A percentile compares a stretch with the other conserved stretches of the same genome.
phyloP scores from a whole-genome alignment of 1,284 basidiomycete species.

The Ustilago loliicola region DNA sequence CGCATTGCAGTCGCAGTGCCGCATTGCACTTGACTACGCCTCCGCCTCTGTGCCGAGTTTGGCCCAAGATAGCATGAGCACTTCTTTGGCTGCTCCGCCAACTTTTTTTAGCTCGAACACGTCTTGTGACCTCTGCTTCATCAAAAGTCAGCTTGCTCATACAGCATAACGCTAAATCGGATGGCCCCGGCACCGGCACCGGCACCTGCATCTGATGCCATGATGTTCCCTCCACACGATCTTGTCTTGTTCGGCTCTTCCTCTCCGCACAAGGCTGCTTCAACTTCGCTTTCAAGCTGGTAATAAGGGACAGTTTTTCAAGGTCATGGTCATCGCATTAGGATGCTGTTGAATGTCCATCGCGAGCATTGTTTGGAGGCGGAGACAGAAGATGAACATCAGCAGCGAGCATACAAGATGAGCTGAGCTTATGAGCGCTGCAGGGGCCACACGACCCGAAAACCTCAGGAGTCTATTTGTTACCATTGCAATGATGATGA shows the following conservation, averaged over 20 bases:
- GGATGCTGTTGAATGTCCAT: too few relatives aligned
- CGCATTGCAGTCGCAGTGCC: background rate
- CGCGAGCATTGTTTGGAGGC: background rate
- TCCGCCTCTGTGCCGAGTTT: background rate
- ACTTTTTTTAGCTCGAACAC: conserved; percentile 1
- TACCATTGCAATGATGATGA: conserved; percentile 8
- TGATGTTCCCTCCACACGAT: conserved; percentile 2
- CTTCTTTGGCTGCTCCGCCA: background rate
- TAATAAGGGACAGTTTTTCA: background rate
- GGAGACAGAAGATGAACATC: background rate
- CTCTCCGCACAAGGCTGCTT: background rate
- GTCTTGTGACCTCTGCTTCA: conserved; percentile 41
- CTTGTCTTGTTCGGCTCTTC: background rate
- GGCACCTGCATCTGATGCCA: conserved; percentile 9
- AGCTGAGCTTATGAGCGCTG: conserved; percentile 1
- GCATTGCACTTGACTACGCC: background rate
- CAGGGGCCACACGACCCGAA: background rate
- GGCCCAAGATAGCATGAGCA: background rate
- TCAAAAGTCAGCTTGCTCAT: background rate
- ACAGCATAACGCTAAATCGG: conserved; percentile 11
- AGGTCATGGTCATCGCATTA: too few relatives aligned
- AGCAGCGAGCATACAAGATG: background rate
- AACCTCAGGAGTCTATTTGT: background rate
- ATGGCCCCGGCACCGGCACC: conserved; percentile 43
- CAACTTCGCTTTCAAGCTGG: background rate